A percentile compares a stretch with the other conserved stretches of the same genome.
These are phyloP conservation scores for Myriosclerotinia duriaeana DNA, from an alignment of 2,329 filamentous ascomycete species.

Conservation along the genomic window DNA sequence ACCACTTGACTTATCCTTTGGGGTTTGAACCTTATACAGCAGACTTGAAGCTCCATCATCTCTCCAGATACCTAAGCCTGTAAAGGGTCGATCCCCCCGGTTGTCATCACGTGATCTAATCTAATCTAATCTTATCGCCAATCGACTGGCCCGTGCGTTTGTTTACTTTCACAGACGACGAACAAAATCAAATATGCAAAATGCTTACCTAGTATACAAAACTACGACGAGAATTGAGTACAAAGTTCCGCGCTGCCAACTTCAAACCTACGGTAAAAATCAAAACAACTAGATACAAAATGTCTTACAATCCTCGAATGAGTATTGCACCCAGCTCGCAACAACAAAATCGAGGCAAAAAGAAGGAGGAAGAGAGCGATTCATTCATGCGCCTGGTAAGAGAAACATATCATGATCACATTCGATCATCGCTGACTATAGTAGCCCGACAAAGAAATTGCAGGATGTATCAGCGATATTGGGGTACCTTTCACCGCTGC, in stretches of 20 bases:
- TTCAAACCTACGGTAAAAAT: background rate
- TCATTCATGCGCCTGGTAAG: constrained; percentile 57
- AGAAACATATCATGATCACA: constrained; percentile 19
- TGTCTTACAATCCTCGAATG: constrained; percentile 54
- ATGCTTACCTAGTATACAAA: too few species aligned
- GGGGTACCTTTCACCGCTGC: constrained; percentile 83
- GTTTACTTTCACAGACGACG: constrained; percentile 22
- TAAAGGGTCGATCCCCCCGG: too few species aligned
- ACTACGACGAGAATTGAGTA: background rate
- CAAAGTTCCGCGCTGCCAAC: background rate
- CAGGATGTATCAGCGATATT: constrained; percentile 95
- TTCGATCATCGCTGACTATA: constrained; percentile 27
- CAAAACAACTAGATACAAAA: constrained; percentile 31
- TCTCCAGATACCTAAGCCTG: background rate
- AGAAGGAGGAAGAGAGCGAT: constrained; percentile 58
- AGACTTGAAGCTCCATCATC: background rate
- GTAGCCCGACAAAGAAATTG: constrained; percentile 72
- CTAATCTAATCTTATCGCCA: constrained; percentile 7
- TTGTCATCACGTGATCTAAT: background rate
- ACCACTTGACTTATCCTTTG: background rate
- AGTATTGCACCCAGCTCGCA: constrained; percentile 51
- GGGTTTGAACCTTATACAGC: background rate
- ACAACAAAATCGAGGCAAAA: constrained; percentile 49
- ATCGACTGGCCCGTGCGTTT: constrained; percentile 21
- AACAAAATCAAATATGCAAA: constrained; percentile 1